Evolutionary conservation across 257 asterid genomes (phyloP).

Genomic region (Paraleonurus japonicus): DNA sequence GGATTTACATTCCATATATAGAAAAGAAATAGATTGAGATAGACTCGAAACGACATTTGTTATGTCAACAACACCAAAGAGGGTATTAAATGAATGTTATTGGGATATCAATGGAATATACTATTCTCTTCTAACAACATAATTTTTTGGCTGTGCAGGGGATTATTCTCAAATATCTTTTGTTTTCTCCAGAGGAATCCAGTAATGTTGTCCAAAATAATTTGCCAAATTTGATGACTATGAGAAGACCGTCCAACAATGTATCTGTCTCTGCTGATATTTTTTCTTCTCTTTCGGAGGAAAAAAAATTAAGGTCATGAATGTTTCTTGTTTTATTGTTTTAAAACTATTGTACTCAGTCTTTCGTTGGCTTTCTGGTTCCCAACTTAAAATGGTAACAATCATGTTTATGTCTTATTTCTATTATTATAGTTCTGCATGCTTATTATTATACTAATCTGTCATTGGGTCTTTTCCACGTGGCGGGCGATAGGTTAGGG

Average conservation of each 20-base stretch:
- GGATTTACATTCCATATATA: not conserved
- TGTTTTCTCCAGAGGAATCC: not conserved
- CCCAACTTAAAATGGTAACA: not conserved
- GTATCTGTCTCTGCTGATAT: not conserved
- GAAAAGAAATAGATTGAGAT: not conserved
- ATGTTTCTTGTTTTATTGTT: not conserved
- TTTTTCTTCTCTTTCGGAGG: not conserved
- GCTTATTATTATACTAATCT: not conserved
- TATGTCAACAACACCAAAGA: not conserved
- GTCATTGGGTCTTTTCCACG: not conserved
- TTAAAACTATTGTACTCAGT: not conserved
- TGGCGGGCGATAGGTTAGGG: not conserved
- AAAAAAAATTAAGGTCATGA: not conserved
- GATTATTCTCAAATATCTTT: not conserved
- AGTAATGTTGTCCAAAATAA: not conserved
- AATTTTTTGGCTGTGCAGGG: not conserved
- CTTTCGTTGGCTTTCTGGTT: not conserved
- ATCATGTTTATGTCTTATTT: not conserved
- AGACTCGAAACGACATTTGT: not conserved
- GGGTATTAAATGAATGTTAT: not conserved
- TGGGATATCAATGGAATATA: not conserved
- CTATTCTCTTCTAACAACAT: not conserved
- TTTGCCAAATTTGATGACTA: not conserved
- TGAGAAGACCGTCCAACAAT: not conserved
- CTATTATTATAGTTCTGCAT: not conserved